These are phyloP conservation scores for Talaromyces marneffei DNA, from an alignment of 2,329 filamentous ascomycete genomes.

Conservation along the genomic window DNA sequence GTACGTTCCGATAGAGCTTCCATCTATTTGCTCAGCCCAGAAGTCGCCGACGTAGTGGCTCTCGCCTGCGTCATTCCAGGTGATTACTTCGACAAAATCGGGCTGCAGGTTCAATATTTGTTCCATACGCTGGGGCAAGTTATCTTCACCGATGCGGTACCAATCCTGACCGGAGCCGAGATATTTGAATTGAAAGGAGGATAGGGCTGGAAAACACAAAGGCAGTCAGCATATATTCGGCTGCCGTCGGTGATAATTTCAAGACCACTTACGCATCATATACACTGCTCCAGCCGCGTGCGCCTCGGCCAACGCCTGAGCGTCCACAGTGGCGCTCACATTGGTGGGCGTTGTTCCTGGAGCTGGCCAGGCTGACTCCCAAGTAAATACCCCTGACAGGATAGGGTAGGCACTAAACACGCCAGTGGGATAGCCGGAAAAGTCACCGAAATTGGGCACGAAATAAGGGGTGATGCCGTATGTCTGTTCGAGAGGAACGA, in stretches of 20 bases:
- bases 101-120: slow-evolving; percentile 5
- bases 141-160: slow-evolving; percentile 9
- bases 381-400: slow-evolving; percentile 1
- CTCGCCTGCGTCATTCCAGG: slow-evolving; percentile 12
- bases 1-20: background rate
- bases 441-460: slow-evolving; percentile 7
- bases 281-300: slow-evolving; percentile 3
- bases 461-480: slow-evolving; percentile 9
- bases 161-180: background rate
- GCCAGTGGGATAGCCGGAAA: slow-evolving; percentile 1
- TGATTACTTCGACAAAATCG: slow-evolving; percentile 8
- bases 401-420: slow-evolving; percentile 4
- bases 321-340: slow-evolving; percentile 3
- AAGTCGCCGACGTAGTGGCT: slow-evolving; percentile 9
- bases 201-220: background rate
- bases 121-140: slow-evolving; percentile 1
- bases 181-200: slow-evolving; percentile 11
- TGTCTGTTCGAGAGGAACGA: background rate
- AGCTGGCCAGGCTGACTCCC: slow-evolving; percentile 6
- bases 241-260: background rate
- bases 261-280: slow-evolving; percentile 3
- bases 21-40: slow-evolving; percentile 7
- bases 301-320: background rate
- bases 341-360: background rate
- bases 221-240: background rate